Evolutionary conservation across 1,284 basidiomycete species (phyloP), one percentile per base, ranked within the genome.

Genomic region (Coniophora puteana): DNA sequence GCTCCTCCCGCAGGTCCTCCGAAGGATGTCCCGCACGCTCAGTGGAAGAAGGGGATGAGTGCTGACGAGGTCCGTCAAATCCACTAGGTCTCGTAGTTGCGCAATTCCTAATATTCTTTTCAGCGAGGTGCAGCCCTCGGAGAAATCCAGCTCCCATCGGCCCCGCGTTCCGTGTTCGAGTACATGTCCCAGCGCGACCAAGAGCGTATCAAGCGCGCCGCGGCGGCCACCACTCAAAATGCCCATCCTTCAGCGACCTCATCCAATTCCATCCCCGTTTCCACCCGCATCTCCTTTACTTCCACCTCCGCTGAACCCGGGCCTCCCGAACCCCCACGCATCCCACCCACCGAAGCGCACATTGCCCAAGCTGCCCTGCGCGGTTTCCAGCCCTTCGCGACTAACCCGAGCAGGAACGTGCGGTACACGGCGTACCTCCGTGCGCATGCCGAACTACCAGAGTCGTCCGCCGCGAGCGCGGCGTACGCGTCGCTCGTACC

Each of bases 161-260:
- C 79, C 27, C 76, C 82, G 2, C 81, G 80, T 29, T 95, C 92
- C 0, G 79, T 99, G 3, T 94, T 94, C 55, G 93, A 97, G 36
- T 98, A 86, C 61, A 82, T 98, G 57, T 93, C 93, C 0, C 79
- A 86, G 48, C 94, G 93, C 58, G 91, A 94, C 51, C 76, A 80
- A 38, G 92, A 95, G 45, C 82, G 93, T 3, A 72, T 98, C 3
- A 80, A 88, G 45, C 74, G 76, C 8, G 72, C 87, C 20, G 68
- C 80, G 11, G 61, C 69, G 21, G 50, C 46, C 24, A 50, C 59
- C 10, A 49, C 52, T n/a, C n/a, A n/a, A n/a, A n/a, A n/a, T n/a
- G 49, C 51, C 6, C 54, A 53, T 17, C 40, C 62, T 27, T 44
- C 58, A 36, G 24, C 50, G 29, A 40, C 47, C 29, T 47, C 58